Evolutionary conservation across 1,284 basidiomycete species (phyloP), one percentile per base, ranked within the genome.

Genomic region (Apiotrichum porosum): DNA sequence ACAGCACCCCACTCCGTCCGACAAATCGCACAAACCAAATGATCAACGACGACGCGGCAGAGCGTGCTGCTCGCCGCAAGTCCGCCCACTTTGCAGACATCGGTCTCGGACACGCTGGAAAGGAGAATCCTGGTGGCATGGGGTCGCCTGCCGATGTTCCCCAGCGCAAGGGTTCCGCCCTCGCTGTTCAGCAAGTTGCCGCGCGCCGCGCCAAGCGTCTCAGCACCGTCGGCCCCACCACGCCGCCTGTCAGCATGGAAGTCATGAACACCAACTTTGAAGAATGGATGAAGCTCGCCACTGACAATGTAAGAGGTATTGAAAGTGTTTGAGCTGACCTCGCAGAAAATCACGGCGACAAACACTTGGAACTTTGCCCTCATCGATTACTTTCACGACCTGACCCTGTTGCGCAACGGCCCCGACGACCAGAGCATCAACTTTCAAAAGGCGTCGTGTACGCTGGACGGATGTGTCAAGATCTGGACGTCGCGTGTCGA

Each of bases 201-300:
- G 47, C 48, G 33, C 54, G 55, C 35, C 47, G 53, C 17, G 61
- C 49, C 3, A 68, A 66, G 52, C 58, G 68, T 14, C 51, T 71
- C 14, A 63, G 60, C 13, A 60, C 66, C 3, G 63, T 69, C 4
- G 61, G 52, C 9, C 61, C 66, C 18, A 21, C 41, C 14, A 51
- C 51, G 6, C 58, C 62, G 5, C 58, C 54, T 3, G 63, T 71
- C 37, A 65, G 65, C 37, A 72, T 84, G 58, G 87, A 91, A 61
- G 81, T 89, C 26, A 87, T 88, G 82, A 87, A 79, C 72, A 85
- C 83, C 32, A 93, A 92, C 62, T 93, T 86, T 66, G 94, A 98
- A 69, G 92, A 98, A 69, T 98, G 95, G 94, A 98, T 99, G 94
- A 98, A 97, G 78, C 86, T 98, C 83, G 93, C 93, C 2, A 97